A percentile compares a stretch with the other conserved stretches of the same genome.
These are phyloP conservation scores for Ophiocordyceps camponoti-rufipedis DNA, from an alignment of 2,329 filamentous ascomycete species.

Conservation along the genomic window DNA sequence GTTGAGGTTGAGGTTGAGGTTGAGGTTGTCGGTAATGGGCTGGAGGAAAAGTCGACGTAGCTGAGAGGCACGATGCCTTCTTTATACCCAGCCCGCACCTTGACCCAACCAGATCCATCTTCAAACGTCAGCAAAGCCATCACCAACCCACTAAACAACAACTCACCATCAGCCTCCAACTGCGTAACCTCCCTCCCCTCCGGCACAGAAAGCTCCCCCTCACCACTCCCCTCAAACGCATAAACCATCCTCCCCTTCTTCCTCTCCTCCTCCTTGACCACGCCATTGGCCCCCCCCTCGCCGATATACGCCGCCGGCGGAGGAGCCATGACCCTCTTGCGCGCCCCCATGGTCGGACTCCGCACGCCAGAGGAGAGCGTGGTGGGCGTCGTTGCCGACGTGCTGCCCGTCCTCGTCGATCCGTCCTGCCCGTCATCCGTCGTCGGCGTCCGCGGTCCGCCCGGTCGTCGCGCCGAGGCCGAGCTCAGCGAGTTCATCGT, in stretches of 20 bases:
- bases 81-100: slow-evolving; percentile 54
- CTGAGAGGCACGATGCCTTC: slow-evolving; percentile 76
- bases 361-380: slow-evolving; percentile 3
- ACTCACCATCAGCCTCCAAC: slow-evolving; percentile 73
- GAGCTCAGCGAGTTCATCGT: slow-evolving; percentile 86
- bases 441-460: slow-evolving; percentile 27
- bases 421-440: slow-evolving; percentile 22
- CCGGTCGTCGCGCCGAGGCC: slow-evolving; percentile 51
- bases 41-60: slow-evolving; percentile 55
- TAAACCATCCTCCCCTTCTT: slow-evolving; percentile 82
- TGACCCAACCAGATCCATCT: slow-evolving; percentile 90
- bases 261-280: slow-evolving; percentile 13
- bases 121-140: background rate
- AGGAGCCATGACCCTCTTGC: slow-evolving; percentile 66
- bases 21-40: slow-evolving; percentile 23
- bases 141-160: background rate
- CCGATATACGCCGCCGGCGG: slow-evolving; percentile 69
- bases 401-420: slow-evolving; percentile 4
- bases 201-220: slow-evolving; percentile 63
- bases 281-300: slow-evolving; percentile 31
- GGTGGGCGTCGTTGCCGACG: slow-evolving; percentile 8
- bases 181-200: slow-evolving; percentile 66
- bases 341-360: slow-evolving; percentile 12
- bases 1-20: background rate
- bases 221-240: slow-evolving; percentile 59